phyloP scores from a whole-genome alignment of 2,329 filamentous ascomycete genomes.

The Trichocomaceae sp. region DNA sequence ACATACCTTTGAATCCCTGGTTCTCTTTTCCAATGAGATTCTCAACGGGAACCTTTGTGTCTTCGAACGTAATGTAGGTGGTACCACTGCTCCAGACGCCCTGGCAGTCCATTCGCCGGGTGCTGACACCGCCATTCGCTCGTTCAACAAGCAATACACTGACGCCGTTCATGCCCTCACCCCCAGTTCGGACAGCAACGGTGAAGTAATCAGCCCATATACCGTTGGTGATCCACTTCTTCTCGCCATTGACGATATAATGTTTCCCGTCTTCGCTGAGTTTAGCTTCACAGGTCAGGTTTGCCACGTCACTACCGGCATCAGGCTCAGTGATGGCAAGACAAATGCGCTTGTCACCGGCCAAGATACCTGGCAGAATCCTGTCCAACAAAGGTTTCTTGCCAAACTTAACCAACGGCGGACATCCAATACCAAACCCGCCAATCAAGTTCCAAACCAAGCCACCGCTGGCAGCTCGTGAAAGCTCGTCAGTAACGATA shows the following conservation, averaged over 20 bases:
- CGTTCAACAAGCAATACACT: slow-evolving; percentile 89
- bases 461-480: slow-evolving; percentile 78
- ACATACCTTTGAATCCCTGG: slow-evolving; percentile 78
- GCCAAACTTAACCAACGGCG: slow-evolving; percentile 86
- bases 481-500: slow-evolving; percentile 89
- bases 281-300: slow-evolving; percentile 92
- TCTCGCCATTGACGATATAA: slow-evolving; percentile 98
- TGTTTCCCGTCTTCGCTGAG: slow-evolving; percentile 93
- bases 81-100: slow-evolving; percentile 94
- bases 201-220: slow-evolving; percentile 98
- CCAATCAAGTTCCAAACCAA: slow-evolving; percentile 96
- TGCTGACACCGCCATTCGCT: slow-evolving; percentile 73
- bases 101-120: slow-evolving; percentile 95
- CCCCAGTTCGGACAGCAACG: slow-evolving; percentile 85
- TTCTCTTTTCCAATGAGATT: slow-evolving; percentile 97
- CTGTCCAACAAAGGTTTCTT: slow-evolving; percentile 77
- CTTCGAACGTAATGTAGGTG: slow-evolving; percentile 96
- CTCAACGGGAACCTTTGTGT: slow-evolving; percentile 99
- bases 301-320: slow-evolving; percentile 90
- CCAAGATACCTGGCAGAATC: slow-evolving; percentile 79
- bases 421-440: slow-evolving; percentile 92
- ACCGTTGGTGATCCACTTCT: slow-evolving; percentile 99
- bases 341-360: slow-evolving; percentile 94
- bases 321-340: slow-evolving; percentile 96
- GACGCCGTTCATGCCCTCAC: slow-evolving; percentile 85